These are phyloP conservation scores for Aureobasidium melanogenum DNA, from an alignment of 2,329 filamentous ascomycete species.

Conservation along the genomic window DNA sequence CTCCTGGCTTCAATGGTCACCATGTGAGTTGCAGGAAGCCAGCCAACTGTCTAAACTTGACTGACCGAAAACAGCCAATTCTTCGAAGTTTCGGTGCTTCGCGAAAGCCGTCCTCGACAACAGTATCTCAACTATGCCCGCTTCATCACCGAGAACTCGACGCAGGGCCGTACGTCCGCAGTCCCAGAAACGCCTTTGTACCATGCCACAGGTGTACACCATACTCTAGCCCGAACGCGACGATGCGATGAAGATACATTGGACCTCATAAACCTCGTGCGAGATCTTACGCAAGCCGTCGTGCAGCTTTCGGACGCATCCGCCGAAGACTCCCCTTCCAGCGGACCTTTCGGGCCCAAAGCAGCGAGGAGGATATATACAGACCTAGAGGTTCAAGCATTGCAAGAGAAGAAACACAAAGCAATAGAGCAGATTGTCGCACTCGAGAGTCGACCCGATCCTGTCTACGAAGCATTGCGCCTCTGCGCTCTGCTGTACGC, in stretches of 20 bases:
- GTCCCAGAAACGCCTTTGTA: constrained; percentile 8
- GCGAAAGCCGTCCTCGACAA: background rate
- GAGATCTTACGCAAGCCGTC: constrained; percentile 2
- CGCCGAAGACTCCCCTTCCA: background rate
- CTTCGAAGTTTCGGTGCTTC: background rate
- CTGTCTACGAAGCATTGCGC: constrained; percentile 22
- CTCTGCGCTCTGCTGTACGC: constrained; percentile 22
- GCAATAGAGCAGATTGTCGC: background rate
- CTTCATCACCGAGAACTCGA: background rate
- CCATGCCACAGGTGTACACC: background rate
- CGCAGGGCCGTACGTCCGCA: background rate
- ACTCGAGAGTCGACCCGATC: background rate
- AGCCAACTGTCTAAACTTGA: background rate
- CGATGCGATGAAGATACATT: background rate
- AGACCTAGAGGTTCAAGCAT: background rate
- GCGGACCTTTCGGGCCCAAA: background rate
- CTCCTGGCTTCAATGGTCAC: constrained; percentile 10
- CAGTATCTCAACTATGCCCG: constrained; percentile 4
- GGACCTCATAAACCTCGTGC: background rate
- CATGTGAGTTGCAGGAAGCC: background rate
- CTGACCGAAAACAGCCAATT: background rate
- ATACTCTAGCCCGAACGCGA: background rate
- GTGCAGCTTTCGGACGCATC: background rate
- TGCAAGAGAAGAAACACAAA: background rate
- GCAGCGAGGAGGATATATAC: background rate